Conservation (phyloP, 192 early-diverging fungal genomes). For the Gonapodya prolifera region DNA sequence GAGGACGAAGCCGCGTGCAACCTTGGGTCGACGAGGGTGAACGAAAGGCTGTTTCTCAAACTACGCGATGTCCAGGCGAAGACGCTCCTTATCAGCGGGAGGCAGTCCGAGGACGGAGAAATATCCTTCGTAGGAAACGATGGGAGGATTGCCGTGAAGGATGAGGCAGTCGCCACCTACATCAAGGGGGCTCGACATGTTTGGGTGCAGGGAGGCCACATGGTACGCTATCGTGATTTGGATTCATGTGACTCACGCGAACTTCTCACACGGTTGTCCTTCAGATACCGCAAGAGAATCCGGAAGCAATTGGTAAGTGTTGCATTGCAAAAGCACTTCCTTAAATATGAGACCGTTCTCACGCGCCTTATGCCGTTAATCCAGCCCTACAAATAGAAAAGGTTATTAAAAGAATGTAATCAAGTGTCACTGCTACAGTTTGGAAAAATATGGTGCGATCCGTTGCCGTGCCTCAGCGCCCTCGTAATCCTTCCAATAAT, state of each 20-base stretch:
- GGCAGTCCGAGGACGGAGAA: neutral
- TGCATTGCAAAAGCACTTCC: neutral
- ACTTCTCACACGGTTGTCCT: neutral
- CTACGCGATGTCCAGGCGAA: neutral
- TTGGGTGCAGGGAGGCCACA: neutral
- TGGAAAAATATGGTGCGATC: too few species aligned
- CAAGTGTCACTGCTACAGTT: too few species aligned
- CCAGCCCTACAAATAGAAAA: too few species aligned
- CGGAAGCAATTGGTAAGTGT: neutral
- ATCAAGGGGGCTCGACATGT: neutral
- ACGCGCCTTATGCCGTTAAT: too few species aligned
- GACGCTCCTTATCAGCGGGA: neutral
- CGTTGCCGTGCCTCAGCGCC: too few species aligned
- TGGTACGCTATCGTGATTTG: neutral
- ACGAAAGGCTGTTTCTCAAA: neutral
- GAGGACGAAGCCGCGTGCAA: neutral
- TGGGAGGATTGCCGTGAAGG: neutral
- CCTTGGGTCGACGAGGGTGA: neutral
- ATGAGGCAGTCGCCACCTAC: neutral
- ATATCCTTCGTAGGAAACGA: neutral
- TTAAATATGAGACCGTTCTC: neutral
- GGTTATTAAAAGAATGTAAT: too few species aligned
- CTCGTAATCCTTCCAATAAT: too few species aligned
- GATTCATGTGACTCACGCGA: neutral
- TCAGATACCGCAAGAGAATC: neutral